Conservation (phyloP, 768 basidiomycete genomes). For the Serendipita sp. region DNA sequence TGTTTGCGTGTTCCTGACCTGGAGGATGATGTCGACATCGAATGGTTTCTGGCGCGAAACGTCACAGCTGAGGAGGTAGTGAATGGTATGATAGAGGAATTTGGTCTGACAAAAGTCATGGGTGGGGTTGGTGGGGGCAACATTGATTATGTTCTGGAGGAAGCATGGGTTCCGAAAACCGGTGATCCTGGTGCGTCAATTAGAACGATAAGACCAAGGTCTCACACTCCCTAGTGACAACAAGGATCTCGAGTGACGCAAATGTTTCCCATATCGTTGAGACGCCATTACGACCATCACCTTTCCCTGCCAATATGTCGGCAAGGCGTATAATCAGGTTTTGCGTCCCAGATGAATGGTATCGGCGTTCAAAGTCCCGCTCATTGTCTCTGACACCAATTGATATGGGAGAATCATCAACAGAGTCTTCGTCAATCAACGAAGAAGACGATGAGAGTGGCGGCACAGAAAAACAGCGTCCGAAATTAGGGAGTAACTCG, state of each 20-base stretch:
- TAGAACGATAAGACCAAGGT: background rate
- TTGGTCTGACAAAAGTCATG: conserved; percentile 50
- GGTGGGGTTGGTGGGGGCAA: conserved; percentile 51
- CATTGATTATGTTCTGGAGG: conserved; percentile 61
- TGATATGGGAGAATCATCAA: conserved; percentile 26
- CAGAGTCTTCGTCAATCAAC: conserved; percentile 15
- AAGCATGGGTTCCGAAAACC: conserved; percentile 39
- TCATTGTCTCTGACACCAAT: conserved; percentile 28
- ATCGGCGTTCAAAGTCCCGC: conserved; percentile 47
- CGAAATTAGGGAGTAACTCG: conserved; percentile 15
- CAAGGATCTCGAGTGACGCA: conserved; percentile 6
- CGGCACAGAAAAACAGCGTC: conserved; percentile 41
- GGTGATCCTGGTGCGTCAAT: conserved; percentile 32
- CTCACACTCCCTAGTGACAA: background rate
- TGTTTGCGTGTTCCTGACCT: conserved; percentile 64
- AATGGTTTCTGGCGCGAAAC: conserved; percentile 42
- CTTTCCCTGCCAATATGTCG: conserved; percentile 13
- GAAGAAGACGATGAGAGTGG: conserved; percentile 27
- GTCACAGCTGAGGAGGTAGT: conserved; percentile 42
- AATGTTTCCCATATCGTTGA: conserved; percentile 7
- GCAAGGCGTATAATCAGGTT: conserved; percentile 38
- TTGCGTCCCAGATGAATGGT: conserved; percentile 70
- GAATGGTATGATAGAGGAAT: conserved; percentile 35
- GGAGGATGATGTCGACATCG: conserved; percentile 53
- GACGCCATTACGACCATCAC: background rate